Base-by-base conservation (phyloP, 768 basidiomycete genomes). In the Suillus clintonianus region DNA sequence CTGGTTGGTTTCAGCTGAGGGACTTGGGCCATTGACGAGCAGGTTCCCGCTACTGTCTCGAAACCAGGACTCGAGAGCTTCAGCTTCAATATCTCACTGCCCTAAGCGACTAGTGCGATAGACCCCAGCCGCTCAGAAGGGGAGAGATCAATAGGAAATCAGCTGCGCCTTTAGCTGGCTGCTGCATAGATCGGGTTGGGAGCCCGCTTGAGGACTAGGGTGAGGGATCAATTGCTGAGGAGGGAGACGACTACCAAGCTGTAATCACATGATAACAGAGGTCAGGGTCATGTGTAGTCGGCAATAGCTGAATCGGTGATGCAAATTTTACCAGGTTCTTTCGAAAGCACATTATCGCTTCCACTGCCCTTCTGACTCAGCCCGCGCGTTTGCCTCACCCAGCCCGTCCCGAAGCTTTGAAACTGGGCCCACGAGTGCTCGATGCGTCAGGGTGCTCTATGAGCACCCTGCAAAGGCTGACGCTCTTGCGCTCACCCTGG, bases 101-200 rank as follows among this genome's bases (percentile, higher is more conserved):
- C 95, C 96, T 97, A 99, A 0, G 95, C 83, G 14, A 97, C 89
- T 39, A 94, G 80, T 76, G 98, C 95, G 47, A 98, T 69, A 2
- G 84, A 86, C 37, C 91, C 90, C 5, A 92, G 82, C 51, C 81
- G 80, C 68, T 91, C 90, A 0, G 89, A 88, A 32, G 91, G 82
- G 17, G 89, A 90, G 19, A 90, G 81, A 68, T 91, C 92, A 19
- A 97, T 82, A 94, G 91, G 68, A 96, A 94, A 63, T 97, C 92
- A 0, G 94, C 95, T 14, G 93, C 89, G 68, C 90, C 87, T 64
- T 87, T 87, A 13, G n/a, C n/a, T n/a, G n/a, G n/a, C n/a, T n/a
- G 88, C 65, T 0, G 79, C 67, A 66, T 85, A 97, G 1, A 78
- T 72, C 14, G 95, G 95, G 67, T 89, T 89, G 24, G 88, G 68